A percentile compares a stretch with the other conserved stretches of the same genome.
These are phyloP conservation scores for Clarireedia hainanense DNA, from an alignment of 2,329 filamentous ascomycete species.

Conservation along the genomic window DNA sequence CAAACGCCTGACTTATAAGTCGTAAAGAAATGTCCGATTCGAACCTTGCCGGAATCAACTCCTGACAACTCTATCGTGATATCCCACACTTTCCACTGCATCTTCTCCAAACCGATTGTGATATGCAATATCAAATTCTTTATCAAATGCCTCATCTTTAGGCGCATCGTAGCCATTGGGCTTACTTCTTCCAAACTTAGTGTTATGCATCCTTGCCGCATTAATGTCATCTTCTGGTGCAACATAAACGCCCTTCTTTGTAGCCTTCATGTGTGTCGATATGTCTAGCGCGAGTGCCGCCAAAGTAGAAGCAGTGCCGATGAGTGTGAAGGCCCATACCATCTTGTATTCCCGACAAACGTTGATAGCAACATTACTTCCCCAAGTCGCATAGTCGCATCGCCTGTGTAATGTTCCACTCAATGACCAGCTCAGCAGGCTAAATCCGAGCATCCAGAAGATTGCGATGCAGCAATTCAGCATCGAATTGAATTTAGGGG, in stretches of 20 bases:
- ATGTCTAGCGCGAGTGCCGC: slow-evolving; percentile 21
- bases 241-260: slow-evolving; percentile 17
- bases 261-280: slow-evolving; percentile 17
- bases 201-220: slow-evolving; percentile 8
- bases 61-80: background rate
- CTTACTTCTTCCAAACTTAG: slow-evolving; percentile 12
- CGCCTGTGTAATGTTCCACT: slow-evolving; percentile 22
- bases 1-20: too few species aligned
- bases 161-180: slow-evolving; percentile 16
- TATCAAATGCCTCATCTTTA: background rate
- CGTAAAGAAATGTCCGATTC: too few species aligned
- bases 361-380: slow-evolving; percentile 16
- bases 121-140: slow-evolving; percentile 22
- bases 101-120: slow-evolving; percentile 21
- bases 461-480: slow-evolving; percentile 19
- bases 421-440: slow-evolving; percentile 22
- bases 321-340: slow-evolving; percentile 24
- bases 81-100: slow-evolving; percentile 9
- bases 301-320: slow-evolving; percentile 21
- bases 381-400: slow-evolving; percentile 19
- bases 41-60: too few species aligned
- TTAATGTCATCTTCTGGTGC: slow-evolving; percentile 23
- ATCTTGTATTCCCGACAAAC: slow-evolving; percentile 27
- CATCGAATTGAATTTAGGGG: slow-evolving; percentile 23
- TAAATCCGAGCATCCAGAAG: slow-evolving; percentile 23